A percentile compares a stretch with the other conserved stretches of the same genome.
phyloP scores from a whole-genome alignment of 805 yeast genomes.

The Pichia ethanolica region DNA sequence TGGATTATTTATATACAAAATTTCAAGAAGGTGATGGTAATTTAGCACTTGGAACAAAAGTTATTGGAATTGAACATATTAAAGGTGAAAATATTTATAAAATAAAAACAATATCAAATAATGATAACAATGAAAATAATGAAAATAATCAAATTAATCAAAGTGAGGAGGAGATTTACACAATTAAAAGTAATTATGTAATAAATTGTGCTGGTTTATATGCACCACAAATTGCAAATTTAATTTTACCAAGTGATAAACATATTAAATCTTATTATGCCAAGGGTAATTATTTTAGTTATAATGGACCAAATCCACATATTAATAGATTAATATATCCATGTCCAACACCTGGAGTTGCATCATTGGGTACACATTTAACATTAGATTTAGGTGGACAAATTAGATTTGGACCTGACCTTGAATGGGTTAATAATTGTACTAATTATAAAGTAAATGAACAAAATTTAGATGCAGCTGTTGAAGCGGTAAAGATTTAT shows the following conservation, averaged over 20 bases:
- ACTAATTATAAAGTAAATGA: slow-evolving; percentile 44
- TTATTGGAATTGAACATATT: slow-evolving; percentile 32
- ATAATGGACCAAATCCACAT: slow-evolving; percentile 29
- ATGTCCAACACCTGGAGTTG: slow-evolving; percentile 59
- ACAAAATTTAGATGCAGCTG: slow-evolving; percentile 46
- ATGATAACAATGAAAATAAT: slow-evolving; percentile 20
- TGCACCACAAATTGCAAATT: slow-evolving; percentile 65
- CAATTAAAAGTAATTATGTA: slow-evolving; percentile 46
- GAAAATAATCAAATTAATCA: background rate
- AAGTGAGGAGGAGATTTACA: slow-evolving; percentile 21
- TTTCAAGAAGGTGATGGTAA: slow-evolving; percentile 56
- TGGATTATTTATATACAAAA: slow-evolving; percentile 48
- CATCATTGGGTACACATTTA: slow-evolving; percentile 84
- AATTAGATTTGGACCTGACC: slow-evolving; percentile 80
- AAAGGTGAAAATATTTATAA: slow-evolving; percentile 22
- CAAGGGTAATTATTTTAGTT: slow-evolving; percentile 76
- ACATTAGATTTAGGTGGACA: slow-evolving; percentile 79
- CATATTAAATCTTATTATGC: slow-evolving; percentile 53
- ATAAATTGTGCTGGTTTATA: slow-evolving; percentile 75
- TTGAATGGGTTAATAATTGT: slow-evolving; percentile 61
- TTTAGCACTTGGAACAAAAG: slow-evolving; percentile 54
- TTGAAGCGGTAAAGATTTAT: slow-evolving; percentile 50
- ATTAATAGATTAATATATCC: slow-evolving; percentile 66
- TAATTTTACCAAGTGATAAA: slow-evolving; percentile 56
- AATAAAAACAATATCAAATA: slow-evolving; percentile 22